A percentile compares a stretch with the other conserved stretches of the same genome.
These are phyloP conservation scores for Carallia brachiata DNA, from an alignment of 345 rosid genomes.

Conservation along the genomic window DNA sequence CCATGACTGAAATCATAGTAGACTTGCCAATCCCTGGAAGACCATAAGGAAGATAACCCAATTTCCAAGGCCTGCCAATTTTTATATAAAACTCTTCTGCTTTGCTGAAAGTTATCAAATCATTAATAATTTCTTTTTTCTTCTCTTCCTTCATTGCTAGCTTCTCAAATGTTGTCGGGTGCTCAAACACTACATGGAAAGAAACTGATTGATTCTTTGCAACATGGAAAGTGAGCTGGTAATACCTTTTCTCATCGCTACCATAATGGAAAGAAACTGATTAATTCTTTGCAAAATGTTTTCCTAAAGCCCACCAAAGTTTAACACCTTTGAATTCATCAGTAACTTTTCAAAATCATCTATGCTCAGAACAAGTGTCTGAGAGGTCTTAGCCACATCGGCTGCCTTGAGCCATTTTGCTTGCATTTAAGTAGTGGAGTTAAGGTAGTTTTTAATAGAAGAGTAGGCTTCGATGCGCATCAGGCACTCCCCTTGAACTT, in stretches of 20 bases:
- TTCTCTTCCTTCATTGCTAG: slow-evolving; percentile 29
- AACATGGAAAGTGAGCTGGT: slow-evolving; percentile 41
- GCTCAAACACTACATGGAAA: slow-evolving; percentile 34
- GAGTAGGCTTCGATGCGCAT: slow-evolving; percentile 47
- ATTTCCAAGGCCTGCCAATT: too few species aligned
- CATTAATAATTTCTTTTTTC: too few species aligned
- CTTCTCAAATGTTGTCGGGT: slow-evolving; percentile 37
- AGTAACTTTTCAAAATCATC: slow-evolving; percentile 53
- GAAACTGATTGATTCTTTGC: slow-evolving; percentile 22
- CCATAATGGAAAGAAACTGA: slow-evolving; percentile 20
- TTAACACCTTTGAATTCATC: slow-evolving; percentile 6
- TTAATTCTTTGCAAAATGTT: slow-evolving; percentile 9
- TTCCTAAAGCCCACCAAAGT: slow-evolving; percentile 49
- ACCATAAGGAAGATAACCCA: too few species aligned
- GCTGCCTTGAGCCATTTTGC: slow-evolving; percentile 53
- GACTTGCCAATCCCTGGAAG: too few species aligned
- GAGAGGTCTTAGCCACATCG: slow-evolving; percentile 32
- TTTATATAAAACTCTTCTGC: too few species aligned
- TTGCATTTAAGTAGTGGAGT: slow-evolving; percentile 35
- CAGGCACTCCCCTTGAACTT: slow-evolving; percentile 41
- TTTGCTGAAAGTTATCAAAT: too few species aligned
- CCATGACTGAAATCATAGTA: too few species aligned
- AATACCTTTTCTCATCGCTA: slow-evolving; percentile 30
- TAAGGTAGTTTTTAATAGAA: slow-evolving; percentile 48
- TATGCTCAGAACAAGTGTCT: slow-evolving; percentile 53